Percentiles rank a stretch among this genome's conserved stretches.
Evolutionary conservation across 345 rosid species (phyloP).

Genomic region (Xanthoceras sorbifolium): DNA sequence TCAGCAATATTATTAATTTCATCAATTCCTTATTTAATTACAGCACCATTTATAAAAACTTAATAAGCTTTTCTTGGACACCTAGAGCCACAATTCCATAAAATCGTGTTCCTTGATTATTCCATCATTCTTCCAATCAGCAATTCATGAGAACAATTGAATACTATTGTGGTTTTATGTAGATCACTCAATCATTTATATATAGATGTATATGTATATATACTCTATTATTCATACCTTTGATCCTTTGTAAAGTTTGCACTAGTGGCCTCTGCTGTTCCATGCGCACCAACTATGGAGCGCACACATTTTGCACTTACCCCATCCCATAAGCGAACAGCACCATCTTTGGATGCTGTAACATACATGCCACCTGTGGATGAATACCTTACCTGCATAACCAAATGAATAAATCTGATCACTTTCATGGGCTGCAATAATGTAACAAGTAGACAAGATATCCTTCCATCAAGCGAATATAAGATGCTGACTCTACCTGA

Average conservation of each 20-base stretch:
- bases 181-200: slow-evolving; percentile 2
- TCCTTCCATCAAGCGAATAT: neutral
- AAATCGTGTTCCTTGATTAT: neutral
- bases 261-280: slow-evolving; percentile 70
- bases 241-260: slow-evolving; percentile 79
- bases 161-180: neutral
- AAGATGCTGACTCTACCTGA: slow-evolving; percentile 52
- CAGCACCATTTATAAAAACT: neutral
- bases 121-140: neutral
- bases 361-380: slow-evolving; percentile 75
- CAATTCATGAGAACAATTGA: slow-evolving; percentile 4
- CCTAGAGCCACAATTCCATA: neutral
- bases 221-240: slow-evolving; percentile 42
- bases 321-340: slow-evolving; percentile 77
- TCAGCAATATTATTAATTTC: too few relatives aligned
- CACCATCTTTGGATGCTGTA: slow-evolving; percentile 86
- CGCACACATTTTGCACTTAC: slow-evolving; percentile 66
- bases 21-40: neutral
- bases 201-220: neutral
- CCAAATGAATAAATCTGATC: slow-evolving; percentile 14
- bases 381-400: slow-evolving; percentile 79
- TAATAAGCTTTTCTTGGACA: slow-evolving; percentile 4
- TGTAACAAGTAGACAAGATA: neutral
- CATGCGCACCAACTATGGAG: slow-evolving; percentile 69
- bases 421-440: neutral